Conservation (phyloP, 495 filamentous ascomycete species). For the Clohesyomyces aquaticus region DNA sequence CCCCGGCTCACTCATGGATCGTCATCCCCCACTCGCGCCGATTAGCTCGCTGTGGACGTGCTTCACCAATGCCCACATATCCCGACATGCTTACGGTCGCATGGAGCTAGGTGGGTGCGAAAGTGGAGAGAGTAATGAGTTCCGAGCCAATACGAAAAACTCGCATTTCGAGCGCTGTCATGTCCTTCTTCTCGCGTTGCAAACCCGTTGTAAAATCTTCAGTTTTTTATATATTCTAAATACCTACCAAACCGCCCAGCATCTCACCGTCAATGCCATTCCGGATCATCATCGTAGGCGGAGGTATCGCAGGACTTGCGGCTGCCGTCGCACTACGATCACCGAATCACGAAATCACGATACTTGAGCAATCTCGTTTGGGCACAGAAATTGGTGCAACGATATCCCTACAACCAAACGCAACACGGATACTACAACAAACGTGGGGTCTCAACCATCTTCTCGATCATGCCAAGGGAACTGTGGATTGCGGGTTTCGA, state of each 20-base stretch:
- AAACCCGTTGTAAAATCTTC: no score
- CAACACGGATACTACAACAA: constrained; percentile 25
- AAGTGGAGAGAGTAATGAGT: neutral
- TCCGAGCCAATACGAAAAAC: neutral
- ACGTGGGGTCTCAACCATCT: constrained; percentile 14
- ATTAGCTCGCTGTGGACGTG: no score
- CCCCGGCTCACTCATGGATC: no score
- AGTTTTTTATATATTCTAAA: neutral
- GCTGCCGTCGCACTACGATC: constrained; percentile 31
- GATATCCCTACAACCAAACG: constrained; percentile 33
- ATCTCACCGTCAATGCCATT: constrained; percentile 19
- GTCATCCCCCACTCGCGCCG: no score
- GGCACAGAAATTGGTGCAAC: constrained; percentile 30
- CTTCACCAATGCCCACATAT: no score
- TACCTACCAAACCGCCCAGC: neutral
- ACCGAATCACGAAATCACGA: constrained; percentile 9
- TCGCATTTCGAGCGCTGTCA: neutral
- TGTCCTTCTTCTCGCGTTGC: neutral
- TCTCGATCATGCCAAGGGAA: constrained; percentile 12
- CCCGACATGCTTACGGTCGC: no score
- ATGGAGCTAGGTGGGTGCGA: no score
- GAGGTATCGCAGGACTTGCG: constrained; percentile 16
- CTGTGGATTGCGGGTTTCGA: constrained; percentile 30
- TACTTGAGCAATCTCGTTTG: constrained; percentile 35
- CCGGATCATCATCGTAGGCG: constrained; percentile 32